Evolutionary conservation across 2,329 filamentous ascomycete genomes (phyloP).

Genomic region (Botrytis porri): DNA sequence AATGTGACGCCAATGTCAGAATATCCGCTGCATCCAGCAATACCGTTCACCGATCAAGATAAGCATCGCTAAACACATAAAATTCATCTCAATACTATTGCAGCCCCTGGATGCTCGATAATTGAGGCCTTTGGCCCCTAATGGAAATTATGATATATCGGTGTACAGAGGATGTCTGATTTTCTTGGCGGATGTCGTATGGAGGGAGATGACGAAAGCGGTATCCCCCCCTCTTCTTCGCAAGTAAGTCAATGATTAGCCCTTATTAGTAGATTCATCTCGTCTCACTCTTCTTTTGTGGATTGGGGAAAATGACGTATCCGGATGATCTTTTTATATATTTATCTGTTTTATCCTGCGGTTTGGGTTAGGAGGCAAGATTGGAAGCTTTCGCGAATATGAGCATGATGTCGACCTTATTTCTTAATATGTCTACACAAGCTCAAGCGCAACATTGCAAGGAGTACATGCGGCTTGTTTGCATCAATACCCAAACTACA

Average conservation of each 20-base stretch:
- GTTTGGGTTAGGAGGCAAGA: background rate
- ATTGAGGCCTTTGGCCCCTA: slow-evolving; percentile 8
- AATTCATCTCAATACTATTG: slow-evolving; percentile 10
- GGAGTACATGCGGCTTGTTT: background rate
- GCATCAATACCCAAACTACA: background rate
- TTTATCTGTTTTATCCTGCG: background rate
- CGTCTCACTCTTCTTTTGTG: background rate
- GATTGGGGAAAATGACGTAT: slow-evolving; percentile 5
- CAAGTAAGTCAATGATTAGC: slow-evolving; percentile 5
- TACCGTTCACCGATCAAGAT: slow-evolving; percentile 17
- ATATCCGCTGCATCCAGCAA: slow-evolving; percentile 1
- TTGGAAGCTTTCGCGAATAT: background rate
- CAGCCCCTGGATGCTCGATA: slow-evolving; percentile 1
- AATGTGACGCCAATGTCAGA: slow-evolving; percentile 17
- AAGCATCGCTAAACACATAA: slow-evolving; percentile 11
- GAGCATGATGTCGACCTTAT: background rate
- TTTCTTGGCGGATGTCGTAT: background rate
- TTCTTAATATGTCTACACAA: background rate
- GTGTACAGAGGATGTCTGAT: slow-evolving; percentile 4
- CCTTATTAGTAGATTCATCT: slow-evolving; percentile 6
- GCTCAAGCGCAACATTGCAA: background rate
- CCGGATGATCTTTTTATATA: slow-evolving; percentile 1
- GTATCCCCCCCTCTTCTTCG: background rate
- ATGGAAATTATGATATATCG: slow-evolving; percentile 6
- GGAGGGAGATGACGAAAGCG: background rate